phyloP scores from a whole-genome alignment of 108 stramenopile species.

The Thalassiosira profunda region DNA sequence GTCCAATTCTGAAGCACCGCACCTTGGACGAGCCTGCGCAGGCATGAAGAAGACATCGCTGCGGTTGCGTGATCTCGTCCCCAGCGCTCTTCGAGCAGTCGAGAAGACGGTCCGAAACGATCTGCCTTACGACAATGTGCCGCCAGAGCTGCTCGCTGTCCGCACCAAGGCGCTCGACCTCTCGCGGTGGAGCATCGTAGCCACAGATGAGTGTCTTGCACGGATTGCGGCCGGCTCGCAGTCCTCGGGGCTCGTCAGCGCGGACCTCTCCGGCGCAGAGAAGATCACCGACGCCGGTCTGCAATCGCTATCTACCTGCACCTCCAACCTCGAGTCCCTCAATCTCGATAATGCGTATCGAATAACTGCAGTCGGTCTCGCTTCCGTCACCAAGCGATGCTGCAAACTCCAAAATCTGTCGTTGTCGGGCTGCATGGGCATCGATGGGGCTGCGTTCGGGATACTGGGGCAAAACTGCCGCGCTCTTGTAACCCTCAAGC shows the following conservation, averaged over 20 bases:
- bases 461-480: constrained; percentile 44
- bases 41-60: too few species aligned
- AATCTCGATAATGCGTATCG: constrained; percentile 33
- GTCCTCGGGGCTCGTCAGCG: not conserved
- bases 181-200: constrained; percentile 31
- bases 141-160: constrained; percentile 14
- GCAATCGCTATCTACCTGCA: constrained; percentile 23
- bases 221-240: constrained; percentile 1
- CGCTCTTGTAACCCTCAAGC: constrained; percentile 26
- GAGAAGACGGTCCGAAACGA: constrained; percentile 47
- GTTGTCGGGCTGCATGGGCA: constrained; percentile 48
- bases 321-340: constrained; percentile 13
- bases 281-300: constrained; percentile 53
- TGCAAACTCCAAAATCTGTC: constrained; percentile 28
- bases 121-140: constrained; percentile 25
- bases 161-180: constrained; percentile 11
- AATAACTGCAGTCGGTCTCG: constrained; percentile 34
- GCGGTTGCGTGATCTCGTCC: too few species aligned
- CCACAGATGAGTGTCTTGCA: constrained; percentile 24
- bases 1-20: too few species aligned
- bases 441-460: constrained; percentile 46
- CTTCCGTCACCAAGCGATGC: constrained; percentile 23
- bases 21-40: too few species aligned
- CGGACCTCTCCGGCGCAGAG: constrained; percentile 44
- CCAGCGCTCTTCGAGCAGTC: too few species aligned